Conservation (phyloP, 2,329 filamentous ascomycete species). For the Annulohypoxylon truncatum region DNA sequence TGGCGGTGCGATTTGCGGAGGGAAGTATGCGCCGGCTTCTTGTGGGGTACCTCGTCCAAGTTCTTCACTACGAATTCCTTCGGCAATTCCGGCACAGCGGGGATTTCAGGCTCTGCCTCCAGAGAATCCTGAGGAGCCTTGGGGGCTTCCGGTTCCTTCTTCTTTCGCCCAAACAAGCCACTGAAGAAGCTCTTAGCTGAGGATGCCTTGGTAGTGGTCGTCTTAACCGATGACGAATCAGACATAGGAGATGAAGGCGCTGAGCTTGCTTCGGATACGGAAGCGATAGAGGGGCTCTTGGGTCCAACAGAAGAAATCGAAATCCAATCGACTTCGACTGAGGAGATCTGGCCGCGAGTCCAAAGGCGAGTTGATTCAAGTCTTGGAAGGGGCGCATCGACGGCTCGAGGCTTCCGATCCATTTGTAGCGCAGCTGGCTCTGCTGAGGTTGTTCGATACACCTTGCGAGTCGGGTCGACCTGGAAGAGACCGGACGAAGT, state of each 20-base stretch:
- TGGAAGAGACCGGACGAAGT: constrained; percentile 46
- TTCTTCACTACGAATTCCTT: constrained; percentile 42
- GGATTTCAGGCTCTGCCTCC: constrained; percentile 1
- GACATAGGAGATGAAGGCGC: constrained; percentile 35
- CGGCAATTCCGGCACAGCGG: constrained; percentile 37
- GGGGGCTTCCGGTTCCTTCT: constrained; percentile 32
- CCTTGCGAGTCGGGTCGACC: constrained; percentile 48
- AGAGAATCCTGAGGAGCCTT: constrained; percentile 20
- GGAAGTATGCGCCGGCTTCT: constrained; percentile 35
- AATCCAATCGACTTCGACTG: constrained; percentile 47
- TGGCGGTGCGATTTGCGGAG: constrained; percentile 43
- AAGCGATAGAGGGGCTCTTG: constrained; percentile 40
- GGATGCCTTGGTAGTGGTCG: constrained; percentile 40
- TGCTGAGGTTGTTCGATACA: constrained; percentile 50
- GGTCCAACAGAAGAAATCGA: constrained; percentile 44
- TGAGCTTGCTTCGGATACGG: constrained; percentile 39
- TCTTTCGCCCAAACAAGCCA: constrained; percentile 44
- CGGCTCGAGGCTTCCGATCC: constrained; percentile 50
- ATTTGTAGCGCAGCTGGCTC: constrained; percentile 52
- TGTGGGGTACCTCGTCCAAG: constrained; percentile 34
- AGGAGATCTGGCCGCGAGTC: constrained; percentile 27
- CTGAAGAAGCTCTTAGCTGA: constrained; percentile 42
- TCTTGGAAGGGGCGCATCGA: constrained; percentile 36
- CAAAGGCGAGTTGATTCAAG: constrained; percentile 46
- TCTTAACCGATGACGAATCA: constrained; percentile 39